Conservation (phyloP, 257 asterid genomes). For the Gentiana straminea region DNA sequence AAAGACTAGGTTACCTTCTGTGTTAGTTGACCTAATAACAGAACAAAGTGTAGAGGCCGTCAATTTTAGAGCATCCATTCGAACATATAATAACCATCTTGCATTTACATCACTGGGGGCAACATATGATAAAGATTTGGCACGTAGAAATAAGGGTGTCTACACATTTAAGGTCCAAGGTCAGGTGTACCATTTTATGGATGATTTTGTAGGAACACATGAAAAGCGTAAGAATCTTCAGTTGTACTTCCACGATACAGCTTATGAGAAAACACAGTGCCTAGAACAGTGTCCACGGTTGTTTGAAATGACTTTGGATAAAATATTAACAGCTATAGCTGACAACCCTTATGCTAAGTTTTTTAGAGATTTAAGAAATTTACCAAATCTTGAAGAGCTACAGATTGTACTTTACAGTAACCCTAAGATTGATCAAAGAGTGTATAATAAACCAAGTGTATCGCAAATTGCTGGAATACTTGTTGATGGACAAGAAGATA, state of each 20-base stretch:
- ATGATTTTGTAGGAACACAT: neutral
- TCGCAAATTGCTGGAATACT: neutral
- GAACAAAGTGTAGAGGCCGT: neutral
- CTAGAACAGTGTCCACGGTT: neutral
- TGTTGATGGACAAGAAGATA: neutral
- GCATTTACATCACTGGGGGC: neutral
- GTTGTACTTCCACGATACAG: slow-evolving; percentile 3
- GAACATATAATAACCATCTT: neutral
- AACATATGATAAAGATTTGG: neutral
- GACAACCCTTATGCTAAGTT: neutral
- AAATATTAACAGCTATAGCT: neutral
- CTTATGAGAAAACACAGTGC: neutral
- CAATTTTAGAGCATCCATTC: neutral
- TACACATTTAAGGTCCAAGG: slow-evolving; percentile 1
- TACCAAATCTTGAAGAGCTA: neutral
- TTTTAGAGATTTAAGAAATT: neutral
- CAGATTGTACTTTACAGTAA: neutral
- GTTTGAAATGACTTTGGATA: neutral
- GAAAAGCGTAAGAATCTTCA: neutral
- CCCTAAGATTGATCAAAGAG: neutral
- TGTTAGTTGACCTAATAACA: neutral
- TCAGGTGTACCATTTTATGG: neutral
- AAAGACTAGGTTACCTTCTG: neutral
- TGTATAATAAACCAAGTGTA: neutral
- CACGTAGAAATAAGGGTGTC: neutral